Base-by-base conservation (phyloP, 176 grass and related monocot species). In the Eragrostis nindensis region DNA sequence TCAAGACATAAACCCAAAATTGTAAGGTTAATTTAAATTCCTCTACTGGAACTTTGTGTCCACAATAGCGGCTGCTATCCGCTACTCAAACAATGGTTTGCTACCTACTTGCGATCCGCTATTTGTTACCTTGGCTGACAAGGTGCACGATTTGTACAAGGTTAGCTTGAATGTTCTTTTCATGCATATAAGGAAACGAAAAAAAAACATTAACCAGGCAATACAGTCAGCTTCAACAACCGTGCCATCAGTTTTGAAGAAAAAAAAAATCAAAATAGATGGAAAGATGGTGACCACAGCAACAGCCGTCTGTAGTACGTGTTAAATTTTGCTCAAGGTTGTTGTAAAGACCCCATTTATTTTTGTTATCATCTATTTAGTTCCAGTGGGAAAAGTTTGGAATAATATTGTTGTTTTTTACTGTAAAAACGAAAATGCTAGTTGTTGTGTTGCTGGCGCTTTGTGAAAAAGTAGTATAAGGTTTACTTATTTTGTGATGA, bases 111-210 rank as follows among this genome's bases (percentile, higher is more conserved):
- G n/a, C n/a, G n/a, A n/a, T n/a, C n/a, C n/a, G n/a, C n/a, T n/a
- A n/a, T n/a, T n/a, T n/a, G n/a, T n/a, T n/a, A n/a, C n/a, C n/a
- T n/a, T n/a, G n/a, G n/a, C n/a, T n/a, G n/a, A n/a, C n/a, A n/a
- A n/a, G n/a, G n/a, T n/a, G n/a, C n/a, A n/a, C n/a, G n/a, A n/a
- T n/a, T n/a, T n/a, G n/a, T n/a, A n/a, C n/a, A n/a, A 29, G 2
- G 50, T 15, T 72, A 14, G 14, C 18, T 68, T 84, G 22, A 68
- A 74, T 7, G 32, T 61, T 19, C 9, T 44, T 71, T 60, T 67
- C 44, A 42, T 63, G 14, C 7, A 26, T 66, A 29, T 15, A 42
- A 72, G 6, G 22, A 27, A 50, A 87, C n/a, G n/a, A n/a, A n/a
- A n/a, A n/a, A n/a, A n/a, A n/a, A 11, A 50, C 83, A 0, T 17